A percentile compares a stretch with the other conserved stretches of the same genome.
Conservation (phyloP, 345 rosid species). For the Eutrema heterophyllum region DNA sequence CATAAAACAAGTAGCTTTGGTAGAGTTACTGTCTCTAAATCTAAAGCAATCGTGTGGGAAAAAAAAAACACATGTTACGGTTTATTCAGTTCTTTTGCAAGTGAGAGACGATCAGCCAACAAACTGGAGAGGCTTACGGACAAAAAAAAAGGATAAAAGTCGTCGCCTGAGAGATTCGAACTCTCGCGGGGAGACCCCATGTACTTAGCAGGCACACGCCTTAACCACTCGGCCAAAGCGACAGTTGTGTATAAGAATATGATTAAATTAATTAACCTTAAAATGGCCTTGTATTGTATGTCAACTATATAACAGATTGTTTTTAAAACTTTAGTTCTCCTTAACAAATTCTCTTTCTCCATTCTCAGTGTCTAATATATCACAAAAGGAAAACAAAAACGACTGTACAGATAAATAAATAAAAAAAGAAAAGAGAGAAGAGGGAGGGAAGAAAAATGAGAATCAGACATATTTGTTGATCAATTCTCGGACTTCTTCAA, state of each 20-base stretch:
- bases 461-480: slow-evolving; percentile 50
- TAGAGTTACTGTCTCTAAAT: neutral
- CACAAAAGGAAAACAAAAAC: neutral
- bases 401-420: slow-evolving; percentile 4
- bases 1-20: neutral
- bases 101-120: neutral
- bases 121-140: neutral
- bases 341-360: neutral
- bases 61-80: neutral
- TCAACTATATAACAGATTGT: neutral
- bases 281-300: neutral
- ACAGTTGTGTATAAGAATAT: neutral
- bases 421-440: neutral
- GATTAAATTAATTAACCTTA: accelerated
- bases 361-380: neutral
- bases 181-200: slow-evolving; percentile 76
- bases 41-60: neutral
- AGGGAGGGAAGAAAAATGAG: neutral
- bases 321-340: too few relatives aligned
- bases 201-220: slow-evolving; percentile 71
- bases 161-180: slow-evolving; percentile 82
- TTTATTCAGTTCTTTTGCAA: neutral
- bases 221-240: slow-evolving; percentile 64
- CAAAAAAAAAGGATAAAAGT: neutral
- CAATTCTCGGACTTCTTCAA: slow-evolving; percentile 79